Evolutionary conservation across 208 protist genomes (phyloP).

Genomic region (Vickermania spadyakhi): DNA sequence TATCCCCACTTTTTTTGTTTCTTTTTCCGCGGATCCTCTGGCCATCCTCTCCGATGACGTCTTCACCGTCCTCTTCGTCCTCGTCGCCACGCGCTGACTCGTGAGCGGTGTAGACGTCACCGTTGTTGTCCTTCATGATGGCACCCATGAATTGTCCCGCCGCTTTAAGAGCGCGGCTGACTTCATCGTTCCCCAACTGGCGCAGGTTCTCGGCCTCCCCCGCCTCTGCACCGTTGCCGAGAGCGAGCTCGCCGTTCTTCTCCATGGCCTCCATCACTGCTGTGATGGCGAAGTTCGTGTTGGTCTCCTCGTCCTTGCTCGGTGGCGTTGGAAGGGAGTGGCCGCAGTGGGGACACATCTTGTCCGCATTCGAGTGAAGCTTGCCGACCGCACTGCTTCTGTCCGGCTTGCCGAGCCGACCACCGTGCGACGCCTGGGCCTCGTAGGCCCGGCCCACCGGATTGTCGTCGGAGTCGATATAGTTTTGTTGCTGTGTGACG

Average conservation of each 20-base stretch:
- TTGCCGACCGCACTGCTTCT: not conserved
- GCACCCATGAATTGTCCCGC: slow-evolving; percentile 9
- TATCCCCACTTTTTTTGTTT: not conserved
- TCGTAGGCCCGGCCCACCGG: not conserved
- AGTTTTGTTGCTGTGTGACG: too few relatives aligned
- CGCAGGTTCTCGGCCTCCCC: not conserved
- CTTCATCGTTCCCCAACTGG: slow-evolving; percentile 9
- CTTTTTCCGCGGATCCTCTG: not conserved
- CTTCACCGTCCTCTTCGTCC: not conserved
- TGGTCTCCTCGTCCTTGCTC: not conserved
- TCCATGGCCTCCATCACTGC: not conserved
- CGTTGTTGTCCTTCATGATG: not conserved
- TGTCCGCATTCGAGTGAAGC: too few relatives aligned
- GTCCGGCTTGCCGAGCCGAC: not conserved
- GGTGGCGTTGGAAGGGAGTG: not conserved
- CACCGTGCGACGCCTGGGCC: not conserved
- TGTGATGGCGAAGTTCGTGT: not conserved
- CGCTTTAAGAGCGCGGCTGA: slow-evolving; percentile 8
- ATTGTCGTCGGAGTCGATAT: not conserved
- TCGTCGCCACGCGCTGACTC: not conserved
- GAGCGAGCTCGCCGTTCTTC: not conserved
- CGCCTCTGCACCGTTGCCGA: not conserved
- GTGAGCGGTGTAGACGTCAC: not conserved
- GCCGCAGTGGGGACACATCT: not conserved
- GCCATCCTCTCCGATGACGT: not conserved